phyloP scores from a whole-genome alignment of 116 monocot genomes.

The Cymodocea nodosa region DNA sequence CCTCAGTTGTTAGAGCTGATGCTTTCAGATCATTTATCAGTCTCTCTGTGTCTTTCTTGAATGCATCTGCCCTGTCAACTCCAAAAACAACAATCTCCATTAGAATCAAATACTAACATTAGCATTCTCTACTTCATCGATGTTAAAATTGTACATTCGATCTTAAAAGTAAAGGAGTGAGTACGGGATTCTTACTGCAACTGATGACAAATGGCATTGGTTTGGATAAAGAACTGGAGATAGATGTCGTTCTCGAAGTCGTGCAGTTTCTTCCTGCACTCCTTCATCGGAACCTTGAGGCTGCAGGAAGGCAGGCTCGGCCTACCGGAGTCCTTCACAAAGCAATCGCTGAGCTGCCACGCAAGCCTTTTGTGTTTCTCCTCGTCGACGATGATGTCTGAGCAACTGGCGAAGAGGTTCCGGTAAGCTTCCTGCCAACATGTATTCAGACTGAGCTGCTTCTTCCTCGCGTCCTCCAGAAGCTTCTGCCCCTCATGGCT shows the following conservation, averaged over 20 bases:
- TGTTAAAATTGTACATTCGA: no score
- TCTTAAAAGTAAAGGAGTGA: not conserved
- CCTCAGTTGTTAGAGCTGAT: slow-evolving; percentile 39
- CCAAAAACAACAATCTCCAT: not conserved
- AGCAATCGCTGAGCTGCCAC: slow-evolving; percentile 76
- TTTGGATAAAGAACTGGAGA: slow-evolving; percentile 67
- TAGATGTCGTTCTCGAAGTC: slow-evolving; percentile 53
- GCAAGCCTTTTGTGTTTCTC: slow-evolving; percentile 65
- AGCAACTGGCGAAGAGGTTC: slow-evolving; percentile 52
- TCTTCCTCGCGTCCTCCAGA: slow-evolving; percentile 47
- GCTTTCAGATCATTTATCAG: slow-evolving; percentile 56
- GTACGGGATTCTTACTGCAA: slow-evolving; percentile 41
- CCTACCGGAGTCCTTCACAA: slow-evolving; percentile 56
- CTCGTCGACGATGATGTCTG: slow-evolving; percentile 48
- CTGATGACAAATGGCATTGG: slow-evolving; percentile 79
- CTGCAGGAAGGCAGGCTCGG: slow-evolving; percentile 37
- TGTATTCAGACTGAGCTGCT: slow-evolving; percentile 25
- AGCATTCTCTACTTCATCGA: not conserved
- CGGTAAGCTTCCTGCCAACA: slow-evolving; percentile 79
- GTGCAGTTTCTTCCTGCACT: slow-evolving; percentile 51
- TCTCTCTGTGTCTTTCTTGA: slow-evolving; percentile 67
- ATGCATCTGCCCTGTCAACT: slow-evolving; percentile 49
- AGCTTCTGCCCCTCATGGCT: slow-evolving; percentile 23
- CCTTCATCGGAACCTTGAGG: slow-evolving; percentile 23
- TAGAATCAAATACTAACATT: not conserved